A percentile compares a stretch with the other conserved stretches of the same genome.
Conservation (phyloP, 805 yeast species). For the Suhomyces vadensis region DNA sequence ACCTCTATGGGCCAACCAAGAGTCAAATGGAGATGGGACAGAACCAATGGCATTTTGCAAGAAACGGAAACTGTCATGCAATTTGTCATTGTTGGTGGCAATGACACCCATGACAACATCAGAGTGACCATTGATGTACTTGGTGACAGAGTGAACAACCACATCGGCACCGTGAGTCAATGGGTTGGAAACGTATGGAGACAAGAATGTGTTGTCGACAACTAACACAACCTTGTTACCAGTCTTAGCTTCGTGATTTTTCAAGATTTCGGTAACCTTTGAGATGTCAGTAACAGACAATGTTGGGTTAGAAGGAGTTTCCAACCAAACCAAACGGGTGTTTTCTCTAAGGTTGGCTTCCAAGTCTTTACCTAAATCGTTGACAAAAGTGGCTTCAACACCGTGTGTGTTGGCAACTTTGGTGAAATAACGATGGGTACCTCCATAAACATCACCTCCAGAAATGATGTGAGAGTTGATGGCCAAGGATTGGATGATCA, state of each 20-base stretch:
- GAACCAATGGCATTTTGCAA: slow-evolving; percentile 89
- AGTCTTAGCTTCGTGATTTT: slow-evolving; percentile 42
- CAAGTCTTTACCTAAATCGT: slow-evolving; percentile 61
- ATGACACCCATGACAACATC: slow-evolving; percentile 87
- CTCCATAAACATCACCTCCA: slow-evolving; percentile 87
- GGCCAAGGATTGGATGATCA: slow-evolving; percentile 70
- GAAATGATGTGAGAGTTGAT: slow-evolving; percentile 73
- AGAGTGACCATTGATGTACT: slow-evolving; percentile 89
- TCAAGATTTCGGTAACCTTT: slow-evolving; percentile 57
- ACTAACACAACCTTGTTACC: slow-evolving; percentile 60
- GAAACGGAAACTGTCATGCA: slow-evolving; percentile 67
- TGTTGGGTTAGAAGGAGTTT: slow-evolving; percentile 88
- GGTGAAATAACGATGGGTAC: slow-evolving; percentile 88
- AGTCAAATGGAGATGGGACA: slow-evolving; percentile 85
- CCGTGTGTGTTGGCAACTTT: slow-evolving; percentile 82
- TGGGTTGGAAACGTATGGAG: slow-evolving; percentile 87
- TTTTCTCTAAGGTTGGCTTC: slow-evolving; percentile 54
- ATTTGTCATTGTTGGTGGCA: slow-evolving; percentile 61
- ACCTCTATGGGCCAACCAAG: slow-evolving; percentile 93
- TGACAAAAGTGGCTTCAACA: slow-evolving; percentile 65
- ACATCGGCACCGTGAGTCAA: slow-evolving; percentile 81
- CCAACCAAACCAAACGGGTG: slow-evolving; percentile 83
- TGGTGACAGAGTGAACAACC: slow-evolving; percentile 86
- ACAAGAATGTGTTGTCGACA: slow-evolving; percentile 86
- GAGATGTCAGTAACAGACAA: slow-evolving; percentile 74